Percentiles rank a stretch among this genome's conserved stretches.
Evolutionary conservation across 495 filamentous ascomycete species (phyloP).

Genomic region (Evansstolkia leycettana): DNA sequence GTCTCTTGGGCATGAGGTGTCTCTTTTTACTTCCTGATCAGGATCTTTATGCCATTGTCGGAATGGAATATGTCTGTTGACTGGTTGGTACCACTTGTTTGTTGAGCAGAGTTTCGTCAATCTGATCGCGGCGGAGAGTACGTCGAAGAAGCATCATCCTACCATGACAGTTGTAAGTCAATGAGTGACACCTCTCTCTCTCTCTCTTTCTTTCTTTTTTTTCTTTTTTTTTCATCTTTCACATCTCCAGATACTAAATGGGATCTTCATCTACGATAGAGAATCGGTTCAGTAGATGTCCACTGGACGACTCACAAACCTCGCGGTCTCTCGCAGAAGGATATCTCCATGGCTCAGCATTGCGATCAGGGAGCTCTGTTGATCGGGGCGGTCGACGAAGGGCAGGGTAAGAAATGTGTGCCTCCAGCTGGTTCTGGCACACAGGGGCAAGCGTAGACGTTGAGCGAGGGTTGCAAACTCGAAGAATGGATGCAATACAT

Average conservation of each 20-base stretch:
- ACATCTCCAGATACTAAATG: background rate
- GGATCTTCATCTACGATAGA: constrained; percentile 8
- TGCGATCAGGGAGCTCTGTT: constrained; percentile 46
- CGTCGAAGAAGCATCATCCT: constrained; percentile 33
- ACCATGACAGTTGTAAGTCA: constrained; percentile 33
- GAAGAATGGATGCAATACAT: too few relatives aligned
- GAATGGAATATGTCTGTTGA: too few relatives aligned
- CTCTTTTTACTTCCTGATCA: too few relatives aligned
- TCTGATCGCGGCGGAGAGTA: constrained; percentile 27
- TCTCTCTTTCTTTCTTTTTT: background rate
- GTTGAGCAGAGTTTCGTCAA: constrained; percentile 32
- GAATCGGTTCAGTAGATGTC: constrained; percentile 32
- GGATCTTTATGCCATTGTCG: too few relatives aligned
- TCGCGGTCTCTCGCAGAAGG: constrained; percentile 55
- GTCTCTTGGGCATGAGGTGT: too few relatives aligned
- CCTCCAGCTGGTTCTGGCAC: too few relatives aligned
- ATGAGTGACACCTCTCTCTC: too few relatives aligned
- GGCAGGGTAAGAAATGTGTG: constrained; percentile 23
- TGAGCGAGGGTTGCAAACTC: too few relatives aligned
- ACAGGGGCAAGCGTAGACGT: too few relatives aligned
- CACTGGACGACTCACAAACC: constrained; percentile 68
- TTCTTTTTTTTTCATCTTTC: too few relatives aligned
- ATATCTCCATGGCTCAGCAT: constrained; percentile 49
- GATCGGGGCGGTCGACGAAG: constrained; percentile 26
- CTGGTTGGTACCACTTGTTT: too few relatives aligned